Base-by-base conservation (phyloP, 2,329 filamentous ascomycete species). In the Corniculantispora saksenae region DNA sequence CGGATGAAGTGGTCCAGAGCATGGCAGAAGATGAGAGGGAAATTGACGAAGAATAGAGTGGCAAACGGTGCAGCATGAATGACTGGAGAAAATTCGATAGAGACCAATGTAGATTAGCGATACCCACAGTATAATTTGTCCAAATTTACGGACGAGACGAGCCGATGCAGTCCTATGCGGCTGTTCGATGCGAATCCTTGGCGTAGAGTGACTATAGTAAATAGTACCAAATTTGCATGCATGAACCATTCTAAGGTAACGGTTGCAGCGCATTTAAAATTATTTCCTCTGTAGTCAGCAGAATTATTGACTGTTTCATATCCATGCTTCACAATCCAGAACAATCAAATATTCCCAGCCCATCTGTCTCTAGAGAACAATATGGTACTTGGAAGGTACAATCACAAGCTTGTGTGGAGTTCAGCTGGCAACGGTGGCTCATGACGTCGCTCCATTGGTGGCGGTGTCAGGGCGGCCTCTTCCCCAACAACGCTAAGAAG, bases 1-100 rank as follows among this genome's bases (percentile, higher is more conserved):
- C 74, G 2, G 76, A 77, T 50, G 72, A 75, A 47, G 74, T 76
- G 32, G 75, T 78, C 13, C 69, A 72, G 48, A 71, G 69, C 15
- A 72, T 72, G 8, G 73, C 70, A 2, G 74, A 72, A 27, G 72
- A 66, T 29, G 67, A 71, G 17, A 69, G 69, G 15, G 71, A 67
- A 65, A 69, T 77, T 64, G 70, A 73, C 66, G 69, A 73, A 69
- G 61, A 78, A 47, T 68, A 67, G 50, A 65, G 64, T 64, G 66
- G 69, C 23, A 59, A 53, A 29, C 17, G 15, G 19, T 35, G 38
- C 58, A 61, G 21, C 23, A 53, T 27, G 23, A 13, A 40, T 32
- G 38, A 17, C 15, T 9, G 23, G 29, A 35, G 29, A n/a, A 56
- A 29, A 3, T 2, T n/a, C 13, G 45, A 43, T 38, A 48, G 9